These are phyloP conservation scores for Rhododendron molle DNA, from an alignment of 148 eudicot species.

Conservation along the genomic window DNA sequence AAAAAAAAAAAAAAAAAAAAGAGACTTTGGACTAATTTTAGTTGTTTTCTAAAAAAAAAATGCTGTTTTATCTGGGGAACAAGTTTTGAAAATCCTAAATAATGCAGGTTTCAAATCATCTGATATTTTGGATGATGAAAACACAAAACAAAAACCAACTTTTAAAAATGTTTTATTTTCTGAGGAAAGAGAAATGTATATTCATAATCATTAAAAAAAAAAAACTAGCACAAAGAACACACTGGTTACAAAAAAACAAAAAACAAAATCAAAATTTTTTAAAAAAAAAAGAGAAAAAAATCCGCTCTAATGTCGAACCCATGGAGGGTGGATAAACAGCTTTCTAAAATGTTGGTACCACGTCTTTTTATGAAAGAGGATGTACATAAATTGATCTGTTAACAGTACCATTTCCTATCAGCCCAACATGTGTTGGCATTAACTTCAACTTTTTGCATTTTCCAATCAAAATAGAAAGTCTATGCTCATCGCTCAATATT, in stretches of 20 bases:
- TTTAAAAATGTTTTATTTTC: background rate
- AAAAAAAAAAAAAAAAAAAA: too few relatives aligned
- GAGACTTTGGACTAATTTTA: too few relatives aligned
- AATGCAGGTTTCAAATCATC: background rate
- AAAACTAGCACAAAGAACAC: background rate
- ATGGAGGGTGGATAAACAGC: background rate
- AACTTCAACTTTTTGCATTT: conserved; percentile 1
- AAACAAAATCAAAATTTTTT: too few relatives aligned
- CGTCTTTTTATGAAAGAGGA: background rate
- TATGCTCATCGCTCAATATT: too few relatives aligned
- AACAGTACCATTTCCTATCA: background rate
- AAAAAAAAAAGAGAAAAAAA: background rate
- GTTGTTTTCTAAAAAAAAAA: too few relatives aligned
- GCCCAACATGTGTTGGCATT: background rate
- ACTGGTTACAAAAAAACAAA: too few relatives aligned
- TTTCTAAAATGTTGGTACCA: background rate
- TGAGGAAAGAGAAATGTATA: background rate
- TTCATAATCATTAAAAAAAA: background rate
- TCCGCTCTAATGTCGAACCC: background rate
- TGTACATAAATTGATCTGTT: background rate
- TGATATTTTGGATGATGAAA: background rate
- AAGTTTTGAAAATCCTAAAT: background rate
- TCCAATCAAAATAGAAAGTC: background rate
- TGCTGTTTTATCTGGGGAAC: background rate
- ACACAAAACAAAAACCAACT: background rate